A percentile compares a stretch with the other conserved stretches of the same genome.
Evolutionary conservation across 805 yeast species (phyloP).

Genomic region (Candida awuae): DNA sequence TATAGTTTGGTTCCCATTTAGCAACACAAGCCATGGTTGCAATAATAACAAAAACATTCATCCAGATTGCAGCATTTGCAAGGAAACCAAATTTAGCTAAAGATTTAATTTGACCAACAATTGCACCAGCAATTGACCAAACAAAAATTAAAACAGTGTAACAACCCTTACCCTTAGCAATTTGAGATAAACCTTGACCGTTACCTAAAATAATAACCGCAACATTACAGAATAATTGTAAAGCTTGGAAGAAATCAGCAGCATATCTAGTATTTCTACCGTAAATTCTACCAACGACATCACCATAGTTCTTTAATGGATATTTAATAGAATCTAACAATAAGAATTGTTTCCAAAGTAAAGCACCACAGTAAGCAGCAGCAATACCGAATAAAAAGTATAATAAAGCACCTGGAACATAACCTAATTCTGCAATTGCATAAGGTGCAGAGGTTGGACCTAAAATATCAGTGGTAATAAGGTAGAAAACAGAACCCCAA

Average conservation of each 20-base stretch:
- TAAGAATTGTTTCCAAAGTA: slow-evolving; percentile 31
- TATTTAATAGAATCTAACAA: slow-evolving; percentile 35
- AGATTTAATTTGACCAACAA: slow-evolving; percentile 37
- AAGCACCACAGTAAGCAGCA: slow-evolving; percentile 37
- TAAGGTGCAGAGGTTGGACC: slow-evolving; percentile 43
- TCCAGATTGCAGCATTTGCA: slow-evolving; percentile 40
- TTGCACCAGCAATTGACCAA: slow-evolving; percentile 38
- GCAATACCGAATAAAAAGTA: slow-evolving; percentile 34
- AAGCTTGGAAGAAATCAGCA: slow-evolving; percentile 32
- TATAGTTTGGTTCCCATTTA: slow-evolving; percentile 28
- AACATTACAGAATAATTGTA: slow-evolving; percentile 38
- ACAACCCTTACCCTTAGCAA: slow-evolving; percentile 30
- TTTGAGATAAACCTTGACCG: slow-evolving; percentile 37
- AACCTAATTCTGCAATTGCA: slow-evolving; percentile 37
- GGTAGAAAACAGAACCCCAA: slow-evolving; percentile 32
- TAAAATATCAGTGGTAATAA: slow-evolving; percentile 41
- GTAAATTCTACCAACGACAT: slow-evolving; percentile 33
- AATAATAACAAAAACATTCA: slow-evolving; percentile 36
- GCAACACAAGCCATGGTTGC: slow-evolving; percentile 38
- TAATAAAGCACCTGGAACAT: slow-evolving; percentile 37
- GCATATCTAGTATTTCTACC: slow-evolving; percentile 29
- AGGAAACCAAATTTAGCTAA: slow-evolving; percentile 33
- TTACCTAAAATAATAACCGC: slow-evolving; percentile 35
- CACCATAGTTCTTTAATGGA: slow-evolving; percentile 37
- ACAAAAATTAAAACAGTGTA: slow-evolving; percentile 35